Evolutionary conservation across 805 yeast genomes (phyloP).

Genomic region (Tetrapisispora phaffii): DNA sequence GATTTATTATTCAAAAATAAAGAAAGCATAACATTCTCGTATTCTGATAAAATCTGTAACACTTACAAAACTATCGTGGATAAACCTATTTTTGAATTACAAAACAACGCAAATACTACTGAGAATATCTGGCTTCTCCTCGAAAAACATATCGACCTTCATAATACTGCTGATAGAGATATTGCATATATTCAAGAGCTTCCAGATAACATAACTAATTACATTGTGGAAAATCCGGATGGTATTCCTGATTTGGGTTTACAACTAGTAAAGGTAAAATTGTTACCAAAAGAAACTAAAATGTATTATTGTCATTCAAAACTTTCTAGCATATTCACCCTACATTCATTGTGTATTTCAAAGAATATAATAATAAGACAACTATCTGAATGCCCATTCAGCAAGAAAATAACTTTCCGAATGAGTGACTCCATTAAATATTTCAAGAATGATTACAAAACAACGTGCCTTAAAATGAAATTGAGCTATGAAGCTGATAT

Average conservation of each 20-base stretch:
- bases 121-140: slow-evolving; percentile 39
- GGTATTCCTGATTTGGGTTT: slow-evolving; percentile 33
- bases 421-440: background rate
- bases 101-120: slow-evolving; percentile 22
- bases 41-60: slow-evolving; percentile 15
- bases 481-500: slow-evolving; percentile 2
- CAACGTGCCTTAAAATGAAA: slow-evolving; percentile 14
- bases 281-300: slow-evolving; percentile 5
- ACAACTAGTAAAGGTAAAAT: slow-evolving; percentile 24
- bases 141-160: slow-evolving; percentile 37
- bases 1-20: slow-evolving; percentile 15
- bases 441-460: background rate
- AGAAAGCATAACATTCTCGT: slow-evolving; percentile 24
- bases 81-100: slow-evolving; percentile 38
- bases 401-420: background rate
- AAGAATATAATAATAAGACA: background rate
- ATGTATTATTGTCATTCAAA: slow-evolving; percentile 21
- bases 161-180: slow-evolving; percentile 3
- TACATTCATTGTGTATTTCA: background rate
- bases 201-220: slow-evolving; percentile 8
- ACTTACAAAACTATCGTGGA: slow-evolving; percentile 15
- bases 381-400: background rate
- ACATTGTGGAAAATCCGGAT: slow-evolving; percentile 10
- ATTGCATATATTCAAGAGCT: slow-evolving; percentile 15
- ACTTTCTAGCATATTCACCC: background rate